Evolutionary conservation across 2,329 filamentous ascomycete species (phyloP), one percentile per base, ranked within the genome.

Genomic region (Botrytis sinoallii): DNA sequence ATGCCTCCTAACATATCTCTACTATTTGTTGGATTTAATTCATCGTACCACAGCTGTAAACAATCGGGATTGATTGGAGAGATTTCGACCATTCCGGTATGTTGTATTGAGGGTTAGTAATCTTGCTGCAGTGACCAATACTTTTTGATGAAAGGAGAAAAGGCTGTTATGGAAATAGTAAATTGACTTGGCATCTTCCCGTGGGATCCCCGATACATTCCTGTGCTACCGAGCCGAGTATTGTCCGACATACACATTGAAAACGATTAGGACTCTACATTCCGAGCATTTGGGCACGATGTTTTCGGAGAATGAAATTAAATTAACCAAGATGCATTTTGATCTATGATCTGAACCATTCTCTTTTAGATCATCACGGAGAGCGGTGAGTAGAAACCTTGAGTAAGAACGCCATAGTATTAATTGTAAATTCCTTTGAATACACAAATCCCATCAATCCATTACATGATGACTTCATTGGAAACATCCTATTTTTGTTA

Each of bases 401-500:
- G 20, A 38, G 55, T 46, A 44, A 60, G 20, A 61, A 61, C 68
- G 68, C 40, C 38, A 46, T 61, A 22, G 29, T 70, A 70, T 70
- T 70, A 61, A 52, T 60, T 44, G 38, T 61, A 61, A 70, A 61
- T 46, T 18, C 55, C 60, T n/a, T 18, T 40, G 55, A 42, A 22
- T 42, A 42, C 66, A 57, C 18, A 42, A 25, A 12, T 29, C 22
- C 38, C 46, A 73, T 70, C 18, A 40, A 70, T 64, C 40, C 46
- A 67, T 87, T 89, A 98, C 95, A 98, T 98, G 83, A 98, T 98
- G 81, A 97, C 93, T 82, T 92, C 90, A 80, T 95, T 95, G 76
- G 90, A 84, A 74, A 97, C 94, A 83, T 97, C 94, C 92, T 94
- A 77, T n/a, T 60, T 20, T 74, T 73, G 76, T 84, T 82, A 81